These are phyloP conservation scores for Psilocybe sp. DNA, from an alignment of 768 basidiomycete genomes.

Conservation along the genomic window DNA sequence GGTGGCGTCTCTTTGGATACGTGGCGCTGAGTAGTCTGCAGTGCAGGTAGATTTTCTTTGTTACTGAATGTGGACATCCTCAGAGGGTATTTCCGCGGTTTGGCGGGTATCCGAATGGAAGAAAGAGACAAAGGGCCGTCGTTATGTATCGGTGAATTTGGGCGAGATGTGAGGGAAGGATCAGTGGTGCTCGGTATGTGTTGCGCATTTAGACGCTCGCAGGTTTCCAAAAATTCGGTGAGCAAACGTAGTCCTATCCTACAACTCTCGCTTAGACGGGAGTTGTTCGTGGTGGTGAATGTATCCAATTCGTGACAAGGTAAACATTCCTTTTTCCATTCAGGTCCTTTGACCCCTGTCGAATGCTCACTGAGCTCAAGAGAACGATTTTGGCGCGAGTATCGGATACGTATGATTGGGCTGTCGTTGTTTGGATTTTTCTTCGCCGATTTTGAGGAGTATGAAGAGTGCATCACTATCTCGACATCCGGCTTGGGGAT, in stretches of 20 bases:
- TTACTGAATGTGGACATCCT: not conserved
- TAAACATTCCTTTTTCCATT: constrained; percentile 38
- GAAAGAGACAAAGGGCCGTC: no score
- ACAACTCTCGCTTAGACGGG: not conserved
- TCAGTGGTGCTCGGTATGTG: no score
- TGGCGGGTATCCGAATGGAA: no score
- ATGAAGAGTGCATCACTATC: constrained; percentile 25
- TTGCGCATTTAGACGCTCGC: not conserved
- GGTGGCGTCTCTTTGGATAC: not conserved
- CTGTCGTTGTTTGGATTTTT: constrained; percentile 4
- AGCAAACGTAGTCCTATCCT: constrained; percentile 1
- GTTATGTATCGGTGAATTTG: no score
- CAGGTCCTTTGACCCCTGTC: constrained; percentile 26
- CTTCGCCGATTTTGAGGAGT: constrained; percentile 3
- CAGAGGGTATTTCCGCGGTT: no score
- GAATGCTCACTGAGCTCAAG: constrained; percentile 34
- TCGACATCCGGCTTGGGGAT: constrained; percentile 47
- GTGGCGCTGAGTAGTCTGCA: not conserved
- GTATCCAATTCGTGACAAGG: constrained; percentile 15
- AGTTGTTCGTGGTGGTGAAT: not conserved
- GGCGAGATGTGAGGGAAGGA: no score
- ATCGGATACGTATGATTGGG: constrained; percentile 33
- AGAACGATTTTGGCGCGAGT: constrained; percentile 28
- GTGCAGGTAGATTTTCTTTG: not conserved
- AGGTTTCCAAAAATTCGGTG: constrained; percentile 4